Conservation (phyloP, 1,284 basidiomycete genomes). For the Ganoderma lucidum region DNA sequence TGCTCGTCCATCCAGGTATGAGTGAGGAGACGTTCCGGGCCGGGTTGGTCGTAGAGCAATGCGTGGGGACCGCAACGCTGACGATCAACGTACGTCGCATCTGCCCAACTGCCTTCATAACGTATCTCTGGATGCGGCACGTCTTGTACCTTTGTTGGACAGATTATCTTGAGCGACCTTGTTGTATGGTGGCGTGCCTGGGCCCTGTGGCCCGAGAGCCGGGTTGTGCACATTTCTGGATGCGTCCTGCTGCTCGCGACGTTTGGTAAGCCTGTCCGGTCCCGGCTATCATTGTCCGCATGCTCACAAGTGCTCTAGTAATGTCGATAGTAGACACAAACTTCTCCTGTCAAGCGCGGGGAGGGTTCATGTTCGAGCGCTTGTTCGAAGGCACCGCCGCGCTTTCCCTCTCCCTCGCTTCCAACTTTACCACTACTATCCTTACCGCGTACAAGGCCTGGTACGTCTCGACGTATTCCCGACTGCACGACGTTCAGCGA, state of each 20-base stretch:
- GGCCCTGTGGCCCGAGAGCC: not conserved
- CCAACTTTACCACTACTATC: not conserved
- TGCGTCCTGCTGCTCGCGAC: not conserved
- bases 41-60: not conserved
- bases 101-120: not conserved
- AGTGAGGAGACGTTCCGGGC: not conserved
- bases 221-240: not conserved
- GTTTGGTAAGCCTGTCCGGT: not conserved
- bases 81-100: not conserved
- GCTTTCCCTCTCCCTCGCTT: not conserved
- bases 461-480: not conserved
- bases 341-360: not conserved
- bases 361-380: not conserved
- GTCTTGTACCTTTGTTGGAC: not conserved
- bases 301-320: not conserved
- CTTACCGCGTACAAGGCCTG: slow-evolving; percentile 1
- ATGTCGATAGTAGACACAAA: not conserved
- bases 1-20: not conserved
- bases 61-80: slow-evolving; percentile 4
- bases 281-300: too few relatives aligned
- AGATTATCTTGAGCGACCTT: slow-evolving; percentile 5
- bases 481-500: not conserved
- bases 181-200: slow-evolving; percentile 7
- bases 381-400: not conserved
- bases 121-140: not conserved